Conservation (phyloP, 139 green algal species). For the Picochlorum sp. region DNA sequence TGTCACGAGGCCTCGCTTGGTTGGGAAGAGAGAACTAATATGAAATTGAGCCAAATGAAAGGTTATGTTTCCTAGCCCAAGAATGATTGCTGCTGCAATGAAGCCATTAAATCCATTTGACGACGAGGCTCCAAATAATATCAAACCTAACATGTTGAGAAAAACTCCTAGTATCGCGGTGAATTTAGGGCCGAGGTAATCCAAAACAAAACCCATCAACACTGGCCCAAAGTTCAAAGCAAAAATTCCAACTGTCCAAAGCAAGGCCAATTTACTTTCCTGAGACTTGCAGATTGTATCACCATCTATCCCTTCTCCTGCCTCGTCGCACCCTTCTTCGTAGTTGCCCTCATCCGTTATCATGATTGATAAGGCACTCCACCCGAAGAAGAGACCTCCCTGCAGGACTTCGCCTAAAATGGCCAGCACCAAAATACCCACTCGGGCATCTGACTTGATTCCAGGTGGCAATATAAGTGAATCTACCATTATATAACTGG, state of each 20-base stretch:
- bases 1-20: conserved; percentile 36
- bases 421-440: conserved; percentile 16
- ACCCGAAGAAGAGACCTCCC: conserved; percentile 53
- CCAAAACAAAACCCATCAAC: conserved; percentile 43
- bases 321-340: conserved; percentile 9
- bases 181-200: conserved; percentile 45
- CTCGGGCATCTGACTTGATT: conserved; percentile 6
- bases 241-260: conserved; percentile 55
- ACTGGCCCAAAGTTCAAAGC: conserved; percentile 53
- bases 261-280: conserved; percentile 39
- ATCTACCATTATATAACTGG: too few species aligned
- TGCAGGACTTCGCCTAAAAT: conserved; percentile 34
- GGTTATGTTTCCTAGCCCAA: conserved; percentile 50
- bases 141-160: conserved; percentile 44
- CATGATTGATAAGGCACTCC: conserved; percentile 43
- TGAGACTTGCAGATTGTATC: conserved; percentile 29
- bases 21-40: conserved; percentile 40
- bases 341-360: conserved; percentile 36
- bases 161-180: conserved; percentile 38
- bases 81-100: conserved; percentile 35
- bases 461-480: conserved; percentile 2
- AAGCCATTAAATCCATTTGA: conserved; percentile 21
- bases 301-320: background rate
- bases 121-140: conserved; percentile 38
- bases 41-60: conserved; percentile 54